Evolutionary conservation across 2,329 filamentous ascomycete genomes (phyloP), one percentile per base, ranked within the genome.

Genomic region (Zalaria sp.): DNA sequence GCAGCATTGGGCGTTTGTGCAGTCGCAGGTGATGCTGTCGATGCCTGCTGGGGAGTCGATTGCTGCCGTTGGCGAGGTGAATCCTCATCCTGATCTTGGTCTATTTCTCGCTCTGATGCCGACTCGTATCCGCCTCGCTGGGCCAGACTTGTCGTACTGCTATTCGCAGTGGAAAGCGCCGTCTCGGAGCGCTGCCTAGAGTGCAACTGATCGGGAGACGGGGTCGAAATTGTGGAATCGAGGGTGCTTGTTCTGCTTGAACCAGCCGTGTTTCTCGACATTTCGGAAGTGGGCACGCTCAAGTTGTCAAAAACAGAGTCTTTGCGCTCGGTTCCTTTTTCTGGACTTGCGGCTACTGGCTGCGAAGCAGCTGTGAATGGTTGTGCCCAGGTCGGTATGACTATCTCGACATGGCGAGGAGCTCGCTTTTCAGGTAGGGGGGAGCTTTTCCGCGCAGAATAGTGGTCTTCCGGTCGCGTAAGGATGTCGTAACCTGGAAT

Each of bases 381-480:
- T 55, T 59, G 52, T 40, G 62, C 64, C 60, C 60, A 67, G 42
- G 59, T 51, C 35, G 65, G 63, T 47, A 68, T 68, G 46, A 65
- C 53, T 51, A 68, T 68, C 57, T 68, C 64, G 44, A 69, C 66
- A 68, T 69, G 64, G 59, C 66, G 58, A 18, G 18, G 18, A 32
- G 29, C 29, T n/a, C 29, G 29, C n/a, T 32, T 32, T 7, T 32
- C 29, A 7, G 29, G n/a, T 32, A n/a, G 7, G 7, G 29, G 29
- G 7, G 40, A 42, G 27, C 35, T 42, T 38, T 34, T 37, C n/a
- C 40, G 26, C 11, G 40, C 34, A 8, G 40, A 18, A 18, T 18
- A 18, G 18, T 18, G 18, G 18, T 18, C 18, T 18, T 18, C 18
- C 18, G 18, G 18, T 18, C 18, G 18, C 18, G 18, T 18, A 18